Percentiles rank a stretch among this genome's conserved stretches.
Conservation (phyloP, 2,329 filamentous ascomycete genomes). For the Xylaria hypoxylon region DNA sequence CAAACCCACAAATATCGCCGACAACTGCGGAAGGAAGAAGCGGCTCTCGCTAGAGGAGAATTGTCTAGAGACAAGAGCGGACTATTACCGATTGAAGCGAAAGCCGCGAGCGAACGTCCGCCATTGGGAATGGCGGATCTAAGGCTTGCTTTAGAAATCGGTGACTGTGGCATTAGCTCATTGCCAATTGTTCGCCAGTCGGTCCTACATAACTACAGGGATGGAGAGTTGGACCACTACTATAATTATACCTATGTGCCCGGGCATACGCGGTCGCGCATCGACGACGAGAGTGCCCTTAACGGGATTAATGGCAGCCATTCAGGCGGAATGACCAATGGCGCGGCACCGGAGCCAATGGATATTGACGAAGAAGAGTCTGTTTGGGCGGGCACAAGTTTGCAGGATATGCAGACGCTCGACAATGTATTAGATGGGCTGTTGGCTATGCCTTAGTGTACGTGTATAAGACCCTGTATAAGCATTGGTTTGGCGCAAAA, state of each 20-base stretch:
- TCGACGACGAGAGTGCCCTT: slow-evolving; percentile 43
- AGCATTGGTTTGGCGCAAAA: slow-evolving; percentile 39
- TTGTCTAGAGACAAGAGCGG: slow-evolving; percentile 79
- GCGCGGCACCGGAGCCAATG: slow-evolving; percentile 65
- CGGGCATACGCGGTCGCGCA: slow-evolving; percentile 48
- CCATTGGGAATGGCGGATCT: slow-evolving; percentile 83
- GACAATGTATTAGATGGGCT: slow-evolving; percentile 69
- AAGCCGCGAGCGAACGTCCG: slow-evolving; percentile 76
- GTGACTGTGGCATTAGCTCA: slow-evolving; percentile 79
- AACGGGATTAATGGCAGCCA: slow-evolving; percentile 29
- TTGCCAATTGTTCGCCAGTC: slow-evolving; percentile 80
- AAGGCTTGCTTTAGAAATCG: slow-evolving; percentile 78
- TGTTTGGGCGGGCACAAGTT: slow-evolving; percentile 72
- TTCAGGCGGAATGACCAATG: slow-evolving; percentile 55
- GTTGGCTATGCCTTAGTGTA: slow-evolving; percentile 56
- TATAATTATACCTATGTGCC: slow-evolving; percentile 68
- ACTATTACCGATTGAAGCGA: slow-evolving; percentile 82
- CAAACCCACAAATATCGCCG: slow-evolving; percentile 82
- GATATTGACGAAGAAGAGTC: slow-evolving; percentile 65
- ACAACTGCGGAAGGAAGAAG: slow-evolving; percentile 81
- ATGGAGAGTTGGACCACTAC: slow-evolving; percentile 79
- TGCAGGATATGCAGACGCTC: slow-evolving; percentile 63
- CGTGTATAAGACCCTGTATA: slow-evolving; percentile 20
- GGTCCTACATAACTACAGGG: slow-evolving; percentile 77
- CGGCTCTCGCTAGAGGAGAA: slow-evolving; percentile 77